Evolutionary conservation across 208 protist genomes (phyloP), one percentile per base, ranked within the genome.

Genomic region (Zelonia costaricensis): DNA sequence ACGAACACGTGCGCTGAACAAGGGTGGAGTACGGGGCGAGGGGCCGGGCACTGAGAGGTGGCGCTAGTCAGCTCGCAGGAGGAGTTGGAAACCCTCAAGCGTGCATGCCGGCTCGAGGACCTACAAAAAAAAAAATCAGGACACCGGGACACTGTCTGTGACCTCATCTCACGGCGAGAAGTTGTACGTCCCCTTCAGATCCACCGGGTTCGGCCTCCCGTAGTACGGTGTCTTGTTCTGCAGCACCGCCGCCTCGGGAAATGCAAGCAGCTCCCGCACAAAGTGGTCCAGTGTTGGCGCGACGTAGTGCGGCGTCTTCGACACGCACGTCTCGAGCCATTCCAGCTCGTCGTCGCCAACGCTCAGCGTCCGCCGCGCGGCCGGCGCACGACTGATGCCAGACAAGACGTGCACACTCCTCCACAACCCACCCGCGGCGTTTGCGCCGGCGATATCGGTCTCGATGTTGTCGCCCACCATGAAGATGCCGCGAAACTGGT

Each of bases 401-500:
- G 82, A 83, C 22, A 92, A 78, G 0, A 95, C 86, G 47, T 92
- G 86, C 30, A 92, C 84, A n/a, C 81, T 92, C 7, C 68, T 81
- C 83, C 86, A 93, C 23, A 74, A 47, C 0, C 80, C 81, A 15
- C 78, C 80, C 7, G 78, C 78, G 5, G 90, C 90, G 45, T 96
- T 96, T 3, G 90, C 90, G 22, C 90, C 90, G 18, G 90, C 39
- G 51, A 96, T 83, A 53, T 93, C 90, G 6, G 73, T 93, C 18
- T 96, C 90, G 18, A 86, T 63, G 67, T 92, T 93, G 69, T 96
- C 90, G 20, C 90, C 90, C 12, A 96, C 73, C 90, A 96, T 93
- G 47, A 92, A 92, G 38, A 92, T 91, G 30, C 77, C 36, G 4
- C 80, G 82, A 13, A 93, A 39, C 23, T 42, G 30, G 15, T 69